Base-by-base conservation (phyloP, 306 rosid genomes). In the Lathyrus aphaca region DNA sequence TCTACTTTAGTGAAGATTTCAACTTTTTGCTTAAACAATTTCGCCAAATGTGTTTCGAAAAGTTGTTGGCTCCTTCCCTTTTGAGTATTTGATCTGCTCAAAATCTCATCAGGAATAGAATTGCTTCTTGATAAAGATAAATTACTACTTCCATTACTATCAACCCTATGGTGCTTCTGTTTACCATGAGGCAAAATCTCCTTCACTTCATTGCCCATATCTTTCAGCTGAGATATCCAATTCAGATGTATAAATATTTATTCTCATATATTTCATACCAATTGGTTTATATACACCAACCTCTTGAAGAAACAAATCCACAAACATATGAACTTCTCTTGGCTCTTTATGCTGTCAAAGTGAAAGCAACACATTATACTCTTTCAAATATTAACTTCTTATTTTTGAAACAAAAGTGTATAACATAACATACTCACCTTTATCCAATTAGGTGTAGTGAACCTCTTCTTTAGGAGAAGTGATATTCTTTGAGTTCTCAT, bases 1-100 rank as follows among this genome's bases (percentile, higher is more conserved):
- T 90, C 95, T 13, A 94, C 96, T 89, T 89, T 94, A 1, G 97
- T 88, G 80, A 94, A 91, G 68, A 94, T 91, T 83, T 94, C 92
- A 68, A 94, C 91, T 81, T 94, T 94, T 77, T 88, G 95, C 88
- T 90, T 87, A 43, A 91, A 94, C 72, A 94, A 69, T 82, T 94
- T 94, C 1, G 97, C 99, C 6, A 94, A 81, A 82, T 88, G 99
- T 55, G 97, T 88, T 84, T 94, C 99, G 72, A 94, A 73, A 45
- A 88, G 91, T 70, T 91, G 97, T 74, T 94, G 96, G 85, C 87
- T 94, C 76, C 99, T 87, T 10, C 82, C 97, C 74, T 88, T 87
- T 11, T 84, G 92, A 46, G 91, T 83, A 73, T 79, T 87, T 71
- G 95, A 85, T 18, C 88, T 84, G 68, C 64, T 59, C 77, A 83